Base-by-base conservation (phyloP, 129 eudicot species). In the Kitagawia praeruptora region DNA sequence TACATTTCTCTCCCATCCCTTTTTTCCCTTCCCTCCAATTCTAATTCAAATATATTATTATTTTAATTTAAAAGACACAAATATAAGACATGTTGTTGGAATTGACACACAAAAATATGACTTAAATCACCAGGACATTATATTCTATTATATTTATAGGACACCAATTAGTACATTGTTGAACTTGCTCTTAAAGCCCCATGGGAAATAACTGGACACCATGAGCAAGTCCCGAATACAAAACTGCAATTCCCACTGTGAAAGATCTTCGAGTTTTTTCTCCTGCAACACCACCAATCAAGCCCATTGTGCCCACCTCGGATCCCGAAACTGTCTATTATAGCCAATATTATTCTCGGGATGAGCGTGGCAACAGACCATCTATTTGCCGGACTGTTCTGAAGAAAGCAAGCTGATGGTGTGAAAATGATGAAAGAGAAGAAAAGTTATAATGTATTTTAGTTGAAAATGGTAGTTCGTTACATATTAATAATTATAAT, bases 181-280 rank as follows among this genome's bases (percentile, higher is more conserved):
- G n/a, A n/a, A n/a, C n/a, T n/a, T n/a, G n/a, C n/a, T n/a, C n/a
- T 93, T 41, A 93, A 93, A 78, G 86, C 86, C 58, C 98, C 98
- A 23, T 91, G 98, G 98, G 92, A 88, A 71, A 86, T 87, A 80
- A 91, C 98, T 3, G 98, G 98, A 4, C n/a, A n/a, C 98, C 98
- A 19, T 82, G 85, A 77, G 85, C 97, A 3, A n/a, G n/a, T n/a
- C n/a, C n/a, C n/a, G n/a, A n/a, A n/a, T n/a, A 93, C 86, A 78
- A 51, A 37, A 56, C 79, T 6, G 90, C 98, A 48, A 15, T 93
- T 1, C 98, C 98, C 2, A 84, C 84, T 12, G 96, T 94, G 64
- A 84, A 87, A 25, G 98, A 93, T 39, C 89, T 89, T 88, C 92
- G 98, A 4, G 82, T 87, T 23, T 86, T 81, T 77, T 94, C 96